Evolutionary conservation across 768 basidiomycete species (phyloP).

Genomic region (Fibroporia radiculosa): DNA sequence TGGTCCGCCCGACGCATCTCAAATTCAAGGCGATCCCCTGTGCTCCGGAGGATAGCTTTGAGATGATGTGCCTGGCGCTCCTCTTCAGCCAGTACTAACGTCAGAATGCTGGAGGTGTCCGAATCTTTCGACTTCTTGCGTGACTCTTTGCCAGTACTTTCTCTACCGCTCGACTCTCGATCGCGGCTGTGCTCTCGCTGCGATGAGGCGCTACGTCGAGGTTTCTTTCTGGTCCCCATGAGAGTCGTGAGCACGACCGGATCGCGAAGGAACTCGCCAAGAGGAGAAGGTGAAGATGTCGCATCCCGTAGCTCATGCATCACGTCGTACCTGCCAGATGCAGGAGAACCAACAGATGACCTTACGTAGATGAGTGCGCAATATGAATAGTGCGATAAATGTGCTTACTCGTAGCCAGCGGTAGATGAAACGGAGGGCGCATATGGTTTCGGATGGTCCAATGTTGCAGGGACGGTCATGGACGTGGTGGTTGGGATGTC

Average conservation of each 20-base stretch:
- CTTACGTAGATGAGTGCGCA: constrained; percentile 1
- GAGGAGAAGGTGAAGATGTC: constrained; percentile 36
- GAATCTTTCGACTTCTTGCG: constrained; percentile 10
- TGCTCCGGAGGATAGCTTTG: constrained; percentile 42
- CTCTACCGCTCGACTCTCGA: neutral
- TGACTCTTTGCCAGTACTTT: constrained; percentile 3
- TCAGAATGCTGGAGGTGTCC: constrained; percentile 22
- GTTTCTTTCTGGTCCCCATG: constrained; percentile 26
- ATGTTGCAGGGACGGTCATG: no score
- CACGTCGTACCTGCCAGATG: constrained; percentile 4
- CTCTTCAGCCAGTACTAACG: constrained; percentile 41
- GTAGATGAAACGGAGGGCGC: neutral
- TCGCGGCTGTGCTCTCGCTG: constrained; percentile 18
- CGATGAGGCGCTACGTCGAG: constrained; percentile 28
- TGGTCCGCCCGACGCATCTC: constrained; percentile 50
- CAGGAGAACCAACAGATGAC: neutral
- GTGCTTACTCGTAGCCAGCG: constrained; percentile 2
- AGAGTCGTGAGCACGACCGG: constrained; percentile 31
- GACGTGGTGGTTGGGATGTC: no score
- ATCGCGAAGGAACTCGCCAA: constrained; percentile 37
- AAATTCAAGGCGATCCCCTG: constrained; percentile 47
- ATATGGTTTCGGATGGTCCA: neutral
- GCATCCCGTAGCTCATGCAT: constrained; percentile 30
- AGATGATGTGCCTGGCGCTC: constrained; percentile 49
- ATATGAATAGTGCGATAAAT: neutral